Conservation (phyloP, 2,329 filamentous ascomycete species). For the Cladosporium sp. region DNA sequence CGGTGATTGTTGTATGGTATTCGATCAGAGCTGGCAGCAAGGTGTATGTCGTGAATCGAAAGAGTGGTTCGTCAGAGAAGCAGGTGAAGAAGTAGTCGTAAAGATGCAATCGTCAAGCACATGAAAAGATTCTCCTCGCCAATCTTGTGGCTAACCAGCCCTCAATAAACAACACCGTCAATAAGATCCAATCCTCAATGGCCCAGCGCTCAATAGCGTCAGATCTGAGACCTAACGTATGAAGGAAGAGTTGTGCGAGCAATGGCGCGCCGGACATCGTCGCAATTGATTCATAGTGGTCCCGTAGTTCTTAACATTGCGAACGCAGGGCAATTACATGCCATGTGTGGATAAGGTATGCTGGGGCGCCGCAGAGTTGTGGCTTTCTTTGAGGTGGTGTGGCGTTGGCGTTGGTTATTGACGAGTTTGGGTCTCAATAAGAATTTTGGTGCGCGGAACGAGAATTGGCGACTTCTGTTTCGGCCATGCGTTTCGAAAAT, state of each 20-base stretch:
- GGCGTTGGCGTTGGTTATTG: conserved; percentile 15
- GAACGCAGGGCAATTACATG: neutral
- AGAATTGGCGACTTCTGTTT: neutral
- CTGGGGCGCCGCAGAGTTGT: conserved; percentile 11
- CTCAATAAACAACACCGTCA: conserved; percentile 30
- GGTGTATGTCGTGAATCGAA: neutral
- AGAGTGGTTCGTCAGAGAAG: neutral
- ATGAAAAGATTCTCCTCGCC: neutral
- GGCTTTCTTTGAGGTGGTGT: conserved; percentile 24
- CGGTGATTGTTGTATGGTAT: neutral
- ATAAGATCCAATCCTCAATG: conserved; percentile 33
- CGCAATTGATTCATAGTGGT: neutral
- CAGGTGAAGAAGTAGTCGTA: neutral
- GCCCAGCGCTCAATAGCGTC: conserved; percentile 14
- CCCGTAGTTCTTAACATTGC: neutral
- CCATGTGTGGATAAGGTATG: conserved; percentile 18
- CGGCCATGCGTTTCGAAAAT: neutral
- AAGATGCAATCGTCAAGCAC: neutral
- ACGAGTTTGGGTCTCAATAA: conserved; percentile 34
- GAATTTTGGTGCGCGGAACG: conserved; percentile 16
- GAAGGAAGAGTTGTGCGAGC: conserved; percentile 4
- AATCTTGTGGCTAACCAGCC: conserved; percentile 25
- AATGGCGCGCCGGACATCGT: conserved; percentile 11
- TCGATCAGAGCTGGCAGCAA: neutral
- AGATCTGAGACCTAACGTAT: conserved; percentile 21